Base-by-base conservation (phyloP, 2,329 filamentous ascomycete genomes). In the Pseudocercospora vitis region DNA sequence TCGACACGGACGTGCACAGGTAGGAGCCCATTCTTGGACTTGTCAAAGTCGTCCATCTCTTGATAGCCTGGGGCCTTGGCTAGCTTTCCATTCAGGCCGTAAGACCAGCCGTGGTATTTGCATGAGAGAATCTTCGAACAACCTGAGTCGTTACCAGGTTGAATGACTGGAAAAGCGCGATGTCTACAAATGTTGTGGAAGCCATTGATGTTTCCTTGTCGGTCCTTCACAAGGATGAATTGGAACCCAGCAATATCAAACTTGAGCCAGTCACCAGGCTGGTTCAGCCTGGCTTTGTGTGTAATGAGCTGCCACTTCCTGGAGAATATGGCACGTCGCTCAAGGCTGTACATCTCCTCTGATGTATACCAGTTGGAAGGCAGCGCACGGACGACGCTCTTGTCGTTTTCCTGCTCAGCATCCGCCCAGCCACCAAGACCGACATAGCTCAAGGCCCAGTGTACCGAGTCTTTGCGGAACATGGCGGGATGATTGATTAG, bases 111-210 rank as follows among this genome's bases (percentile, higher is more conserved):
- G 62, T 85, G 82, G 61, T 85, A 85, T 54, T 78, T 78, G 72
- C 82, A 85, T 0, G 78, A 73, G 31, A 85, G 74, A 29, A 84
- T 76, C 58, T 70, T 74, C 44, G 75, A 75, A 35, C 74, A 74
- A 2, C 82, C 82, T 7, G 47, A 48, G 23, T 74, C 68, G 2
- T 78, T 73, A 37, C 76, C 74, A 18, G 42, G 42, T 3, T 72
- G 74, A 7, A 83, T 79, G 7, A 85, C 76, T 0, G 81, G 80
- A 62, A 80, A 85, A 18, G 82, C 82, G 5, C 82, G 74, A 65
- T 85, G 82, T 1, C 82, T 72, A 68, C 83, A 85, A 29, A 84
- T 74, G 62, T 85, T 85, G 70, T 85, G 82, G 65, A 85, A 84
- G 12, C 76, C 81, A 53, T 81, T 78, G 67, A 84, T 77, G 4